Conservation (phyloP, 805 yeast genomes). For the Saturnispora kantuleensis region DNA sequence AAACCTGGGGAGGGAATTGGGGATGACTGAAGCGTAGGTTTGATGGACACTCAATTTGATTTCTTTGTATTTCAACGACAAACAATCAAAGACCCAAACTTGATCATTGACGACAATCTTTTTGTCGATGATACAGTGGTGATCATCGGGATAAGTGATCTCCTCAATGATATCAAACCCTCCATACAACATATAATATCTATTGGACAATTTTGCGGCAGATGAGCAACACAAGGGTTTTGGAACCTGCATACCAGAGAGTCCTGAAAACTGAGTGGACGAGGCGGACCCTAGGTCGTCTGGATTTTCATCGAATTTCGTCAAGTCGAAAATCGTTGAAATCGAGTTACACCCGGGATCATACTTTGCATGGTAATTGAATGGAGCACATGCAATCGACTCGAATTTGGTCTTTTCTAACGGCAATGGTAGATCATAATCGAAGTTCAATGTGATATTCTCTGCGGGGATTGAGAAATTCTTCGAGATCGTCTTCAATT, state of each 20-base stretch:
- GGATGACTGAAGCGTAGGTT: conserved; percentile 17
- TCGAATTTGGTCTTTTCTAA: conserved; percentile 31
- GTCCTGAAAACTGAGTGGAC: not conserved
- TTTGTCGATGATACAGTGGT: conserved; percentile 31
- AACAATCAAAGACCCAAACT: conserved; percentile 50
- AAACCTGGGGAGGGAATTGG: conserved; percentile 25
- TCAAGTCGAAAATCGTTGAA: conserved; percentile 15
- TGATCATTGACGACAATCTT: conserved; percentile 30
- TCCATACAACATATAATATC: conserved; percentile 58
- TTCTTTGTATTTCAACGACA: conserved; percentile 39
- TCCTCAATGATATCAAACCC: conserved; percentile 44
- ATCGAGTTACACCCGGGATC: conserved; percentile 33
- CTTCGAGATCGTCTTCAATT: conserved; percentile 22
- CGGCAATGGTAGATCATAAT: conserved; percentile 37
- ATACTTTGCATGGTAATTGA: conserved; percentile 28
- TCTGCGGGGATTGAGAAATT: conserved; percentile 25
- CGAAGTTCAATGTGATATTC: conserved; percentile 23
- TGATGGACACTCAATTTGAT: conserved; percentile 29
- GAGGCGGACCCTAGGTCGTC: not conserved
- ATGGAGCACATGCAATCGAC: conserved; percentile 34
- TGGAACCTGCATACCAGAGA: conserved; percentile 27
- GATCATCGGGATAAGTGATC: conserved; percentile 20
- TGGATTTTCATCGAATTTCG: not conserved
- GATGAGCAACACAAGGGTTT: conserved; percentile 41
- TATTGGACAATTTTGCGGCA: conserved; percentile 40